Evolutionary conservation across 2,329 filamentous ascomycete species (phyloP).

Genomic region (Magnaporthiopsis poae): DNA sequence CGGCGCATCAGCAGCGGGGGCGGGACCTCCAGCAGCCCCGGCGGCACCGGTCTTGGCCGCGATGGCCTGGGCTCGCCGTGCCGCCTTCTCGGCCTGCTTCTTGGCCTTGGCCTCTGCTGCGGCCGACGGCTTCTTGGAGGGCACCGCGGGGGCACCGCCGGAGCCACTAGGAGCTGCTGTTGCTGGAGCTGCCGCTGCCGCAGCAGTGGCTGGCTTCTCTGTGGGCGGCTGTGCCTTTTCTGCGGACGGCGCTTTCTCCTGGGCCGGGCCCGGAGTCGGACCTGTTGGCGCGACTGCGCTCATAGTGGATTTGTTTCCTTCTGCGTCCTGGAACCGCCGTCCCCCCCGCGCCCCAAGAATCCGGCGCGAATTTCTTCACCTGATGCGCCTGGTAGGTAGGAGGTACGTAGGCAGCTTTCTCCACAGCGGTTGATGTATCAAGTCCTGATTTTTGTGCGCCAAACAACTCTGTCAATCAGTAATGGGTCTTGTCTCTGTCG

Average conservation of each 20-base stretch:
- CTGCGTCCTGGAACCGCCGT: constrained; percentile 2
- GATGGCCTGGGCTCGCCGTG: constrained; percentile 65
- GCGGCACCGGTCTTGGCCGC: constrained; percentile 37
- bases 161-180: neutral
- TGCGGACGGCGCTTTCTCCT: neutral
- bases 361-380: neutral
- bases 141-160: constrained; percentile 10
- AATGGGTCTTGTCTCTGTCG: neutral
- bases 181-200: constrained; percentile 8
- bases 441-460: neutral
- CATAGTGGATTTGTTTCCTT: neutral
- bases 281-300: constrained; percentile 4
- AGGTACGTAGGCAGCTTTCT: neutral
- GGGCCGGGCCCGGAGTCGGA: constrained; percentile 1
- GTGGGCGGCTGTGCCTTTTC: neutral
- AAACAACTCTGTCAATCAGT: neutral
- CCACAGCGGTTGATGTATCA: neutral
- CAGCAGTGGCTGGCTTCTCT: constrained; percentile 11
- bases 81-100: constrained; percentile 84
- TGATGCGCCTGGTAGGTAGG: neutral
- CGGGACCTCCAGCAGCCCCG: constrained; percentile 27
- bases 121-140: constrained; percentile 49
- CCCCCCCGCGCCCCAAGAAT: neutral
- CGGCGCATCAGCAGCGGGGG: constrained; percentile 21
- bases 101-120: constrained; percentile 74